phyloP scores from a whole-genome alignment of 345 rosid species.

The Clausena lansium region DNA sequence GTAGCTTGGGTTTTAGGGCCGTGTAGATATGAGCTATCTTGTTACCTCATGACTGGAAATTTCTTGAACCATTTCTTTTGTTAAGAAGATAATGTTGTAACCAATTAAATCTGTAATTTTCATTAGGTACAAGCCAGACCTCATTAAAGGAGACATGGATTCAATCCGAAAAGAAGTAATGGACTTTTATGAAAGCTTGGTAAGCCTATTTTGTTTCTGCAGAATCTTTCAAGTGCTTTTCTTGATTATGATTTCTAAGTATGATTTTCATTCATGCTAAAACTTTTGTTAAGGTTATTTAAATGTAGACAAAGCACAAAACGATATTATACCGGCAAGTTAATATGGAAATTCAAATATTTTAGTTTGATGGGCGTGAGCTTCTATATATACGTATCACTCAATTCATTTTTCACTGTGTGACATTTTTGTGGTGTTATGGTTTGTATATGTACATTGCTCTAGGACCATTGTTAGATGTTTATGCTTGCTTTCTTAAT shows the following conservation, averaged over 20 bases:
- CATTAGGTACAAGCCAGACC: conserved; percentile 70
- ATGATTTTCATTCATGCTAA: not conserved
- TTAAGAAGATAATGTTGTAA: conserved; percentile 4
- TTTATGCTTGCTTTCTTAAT: conserved; percentile 16
- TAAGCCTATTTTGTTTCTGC: conserved; percentile 23
- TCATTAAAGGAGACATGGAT: conserved; percentile 97
- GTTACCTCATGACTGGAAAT: not conserved
- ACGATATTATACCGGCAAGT: not conserved
- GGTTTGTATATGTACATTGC: not conserved
- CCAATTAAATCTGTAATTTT: conserved; percentile 3
- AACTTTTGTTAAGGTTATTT: not conserved
- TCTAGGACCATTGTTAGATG: conserved; percentile 17
- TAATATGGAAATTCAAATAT: not conserved
- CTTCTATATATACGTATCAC: not conserved
- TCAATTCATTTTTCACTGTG: not conserved
- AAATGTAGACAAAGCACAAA: not conserved
- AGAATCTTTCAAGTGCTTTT: not conserved
- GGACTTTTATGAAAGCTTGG: conserved; percentile 60
- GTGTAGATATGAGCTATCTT: not conserved
- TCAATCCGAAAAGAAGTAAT: conserved; percentile 66
- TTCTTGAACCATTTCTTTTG: not conserved
- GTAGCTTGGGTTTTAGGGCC: not conserved
- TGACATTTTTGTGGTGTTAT: not conserved
- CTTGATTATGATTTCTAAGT: not conserved
- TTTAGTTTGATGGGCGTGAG: not conserved